Percentiles rank a stretch among this genome's conserved stretches.
Evolutionary conservation across 305 asterid species (phyloP).

Genomic region (Stenogyne calaminthoides): DNA sequence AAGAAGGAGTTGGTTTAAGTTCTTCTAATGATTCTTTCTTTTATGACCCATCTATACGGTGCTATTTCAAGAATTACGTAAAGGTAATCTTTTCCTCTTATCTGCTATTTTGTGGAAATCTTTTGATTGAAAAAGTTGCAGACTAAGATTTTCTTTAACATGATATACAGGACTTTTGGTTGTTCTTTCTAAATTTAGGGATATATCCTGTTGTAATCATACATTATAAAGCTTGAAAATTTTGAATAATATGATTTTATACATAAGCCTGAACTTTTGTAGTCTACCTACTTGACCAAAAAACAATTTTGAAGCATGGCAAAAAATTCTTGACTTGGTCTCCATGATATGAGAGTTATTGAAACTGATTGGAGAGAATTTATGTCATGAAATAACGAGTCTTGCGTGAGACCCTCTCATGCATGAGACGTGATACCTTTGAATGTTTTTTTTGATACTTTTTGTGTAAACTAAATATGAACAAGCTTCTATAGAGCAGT

Average conservation of each 20-base stretch:
- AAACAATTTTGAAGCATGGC: background rate
- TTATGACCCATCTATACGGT: conserved; percentile 92
- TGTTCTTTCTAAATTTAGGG: conserved; percentile 40
- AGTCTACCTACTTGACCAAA: conserved; percentile 11
- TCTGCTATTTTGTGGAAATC: conserved; percentile 3
- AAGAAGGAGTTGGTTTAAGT: conserved; percentile 90
- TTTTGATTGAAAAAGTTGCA: conserved; percentile 1
- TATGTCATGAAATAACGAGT: background rate
- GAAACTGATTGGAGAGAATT: background rate
- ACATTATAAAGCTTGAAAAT: conserved; percentile 31
- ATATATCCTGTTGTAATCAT: conserved; percentile 15
- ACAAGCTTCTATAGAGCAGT: background rate
- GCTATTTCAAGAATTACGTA: conserved; percentile 80
- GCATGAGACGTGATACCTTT: background rate
- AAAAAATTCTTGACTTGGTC: conserved; percentile 7
- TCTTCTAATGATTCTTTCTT: conserved; percentile 97
- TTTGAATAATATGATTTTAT: conserved; percentile 17
- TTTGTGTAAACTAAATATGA: background rate
- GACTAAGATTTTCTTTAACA: conserved; percentile 20
- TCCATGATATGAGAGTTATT: background rate
- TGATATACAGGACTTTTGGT: conserved; percentile 22
- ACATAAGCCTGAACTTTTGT: background rate
- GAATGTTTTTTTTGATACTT: background rate
- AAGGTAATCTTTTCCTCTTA: conserved; percentile 53
- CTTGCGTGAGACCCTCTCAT: background rate